Evolutionary conservation across 768 basidiomycete genomes (phyloP), one percentile per base, ranked within the genome.

Genomic region (Rhizopogon vinicolor): DNA sequence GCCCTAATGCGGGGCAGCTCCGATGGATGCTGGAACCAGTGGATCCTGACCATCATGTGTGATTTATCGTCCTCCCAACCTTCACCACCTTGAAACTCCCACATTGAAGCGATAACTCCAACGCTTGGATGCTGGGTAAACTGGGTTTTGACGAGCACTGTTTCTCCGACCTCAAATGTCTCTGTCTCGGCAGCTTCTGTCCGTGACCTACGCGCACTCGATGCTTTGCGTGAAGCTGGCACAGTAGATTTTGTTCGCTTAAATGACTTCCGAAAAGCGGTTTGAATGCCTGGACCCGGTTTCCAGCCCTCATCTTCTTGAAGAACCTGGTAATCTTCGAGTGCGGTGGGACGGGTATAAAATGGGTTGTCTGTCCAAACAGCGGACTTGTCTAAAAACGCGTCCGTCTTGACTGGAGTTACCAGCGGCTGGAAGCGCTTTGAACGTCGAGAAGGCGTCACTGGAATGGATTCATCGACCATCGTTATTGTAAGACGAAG

Each of bases 11-110:
- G 70, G 7, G 88, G 78, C 56, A 91, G 71, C 64, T 91, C 83
- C 0, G 72, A 68, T 1, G 87, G 88, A 33, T 83, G 72, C 58
- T 88, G 70, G 62, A 91, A 92, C 89, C 89, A 92, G 60, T 90
- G 89, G 22, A 91, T 69, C 28, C 80, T 77, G 22, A 87, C 68
- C 53, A 80, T 75, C 75, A 85, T 82, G 48, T 72, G 77, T 39
- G 68, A 61, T 2, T 62, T 63, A 35, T 71, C 67, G n/a, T 65
- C 64, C 37, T 73, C 67, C 22, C 52, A 62, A 7, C 60, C 68
- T 0, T 64, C 64, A 7, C 69, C 71, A 2, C 54, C 71, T 51
- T 45, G 54, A 59, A 62, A 68, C 7, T 87, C 80, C 86, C 87
- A 91, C 75, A 92, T 81, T 0, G 85, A 75, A 16, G 81, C 72